These are phyloP conservation scores for Cicer arietinum DNA, from an alignment of 306 rosid genomes.

Conservation along the genomic window DNA sequence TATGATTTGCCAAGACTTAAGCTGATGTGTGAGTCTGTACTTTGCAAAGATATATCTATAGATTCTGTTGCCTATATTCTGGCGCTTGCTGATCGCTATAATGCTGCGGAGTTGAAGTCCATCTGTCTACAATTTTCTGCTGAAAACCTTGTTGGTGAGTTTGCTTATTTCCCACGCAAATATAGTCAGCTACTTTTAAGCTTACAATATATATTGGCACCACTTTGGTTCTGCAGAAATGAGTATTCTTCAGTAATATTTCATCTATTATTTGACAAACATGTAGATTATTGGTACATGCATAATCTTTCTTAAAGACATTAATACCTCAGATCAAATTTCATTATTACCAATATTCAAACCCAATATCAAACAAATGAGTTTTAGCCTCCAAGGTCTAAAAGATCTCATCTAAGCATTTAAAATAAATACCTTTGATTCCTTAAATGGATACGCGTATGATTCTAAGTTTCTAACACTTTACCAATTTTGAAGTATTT, in stretches of 20 bases:
- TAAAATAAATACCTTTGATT: not conserved
- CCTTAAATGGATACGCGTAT: not conserved
- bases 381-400: not conserved
- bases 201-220: constrained; percentile 11
- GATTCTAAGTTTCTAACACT: not conserved
- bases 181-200: not conserved
- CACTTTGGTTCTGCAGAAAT: constrained; percentile 29
- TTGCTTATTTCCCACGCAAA: constrained; percentile 33
- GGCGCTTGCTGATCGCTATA: constrained; percentile 88
- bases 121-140: constrained; percentile 89
- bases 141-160: constrained; percentile 91
- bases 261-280: constrained; percentile 19
- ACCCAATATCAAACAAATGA: not conserved
- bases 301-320: not conserved
- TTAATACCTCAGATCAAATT: not conserved
- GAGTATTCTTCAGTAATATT: constrained; percentile 30
- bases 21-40: constrained; percentile 93
- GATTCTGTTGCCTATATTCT: constrained; percentile 88
- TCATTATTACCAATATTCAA: not conserved
- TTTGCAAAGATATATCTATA: constrained; percentile 89
- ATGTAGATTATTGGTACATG: constrained; percentile 9
- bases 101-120: constrained; percentile 83
- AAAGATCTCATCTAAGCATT: not conserved
- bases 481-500: not conserved
- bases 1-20: constrained; percentile 84